Evolutionary conservation across 208 protist species (phyloP).

Genomic region (Novymonas esmeraldas): DNA sequence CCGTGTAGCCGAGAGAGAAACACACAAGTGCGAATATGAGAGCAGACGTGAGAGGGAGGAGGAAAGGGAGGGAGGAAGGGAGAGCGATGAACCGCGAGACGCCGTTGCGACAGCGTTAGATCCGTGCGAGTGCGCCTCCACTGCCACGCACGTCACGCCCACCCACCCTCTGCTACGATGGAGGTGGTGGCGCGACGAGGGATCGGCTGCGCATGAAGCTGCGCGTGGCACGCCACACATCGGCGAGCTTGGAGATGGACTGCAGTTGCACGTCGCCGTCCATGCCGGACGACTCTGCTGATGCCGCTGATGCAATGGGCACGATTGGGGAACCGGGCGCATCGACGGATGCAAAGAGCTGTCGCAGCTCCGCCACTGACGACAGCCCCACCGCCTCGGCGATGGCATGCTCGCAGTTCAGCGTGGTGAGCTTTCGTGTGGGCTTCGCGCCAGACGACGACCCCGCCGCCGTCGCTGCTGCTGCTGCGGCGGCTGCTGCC

Average conservation of each 20-base stretch:
- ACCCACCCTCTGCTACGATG: too few species aligned
- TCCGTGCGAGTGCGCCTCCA: not conserved
- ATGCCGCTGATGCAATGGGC: not conserved
- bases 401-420: slow-evolving; percentile 33
- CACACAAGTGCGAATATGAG: not conserved
- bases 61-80: not conserved
- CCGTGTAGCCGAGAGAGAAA: too few species aligned
- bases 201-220: slow-evolving; percentile 6
- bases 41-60: not conserved
- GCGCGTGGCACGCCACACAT: slow-evolving; percentile 18
- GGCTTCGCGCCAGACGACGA: not conserved
- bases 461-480: not conserved
- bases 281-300: not conserved
- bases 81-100: not conserved
- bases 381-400: slow-evolving; percentile 14
- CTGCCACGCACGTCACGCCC: too few species aligned
- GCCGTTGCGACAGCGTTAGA: not conserved
- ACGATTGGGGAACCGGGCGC: not conserved
- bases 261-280: slow-evolving; percentile 1
- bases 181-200: not conserved
- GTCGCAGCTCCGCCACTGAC: slow-evolving; percentile 15
- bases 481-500: not conserved
- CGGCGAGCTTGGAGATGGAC: slow-evolving; percentile 3
- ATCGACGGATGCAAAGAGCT: slow-evolving; percentile 20
- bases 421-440: slow-evolving; percentile 1